These are phyloP conservation scores for Takakia lepidozioides DNA, from an alignment of 225 moss, liverwort and hornwort species.

Conservation along the genomic window DNA sequence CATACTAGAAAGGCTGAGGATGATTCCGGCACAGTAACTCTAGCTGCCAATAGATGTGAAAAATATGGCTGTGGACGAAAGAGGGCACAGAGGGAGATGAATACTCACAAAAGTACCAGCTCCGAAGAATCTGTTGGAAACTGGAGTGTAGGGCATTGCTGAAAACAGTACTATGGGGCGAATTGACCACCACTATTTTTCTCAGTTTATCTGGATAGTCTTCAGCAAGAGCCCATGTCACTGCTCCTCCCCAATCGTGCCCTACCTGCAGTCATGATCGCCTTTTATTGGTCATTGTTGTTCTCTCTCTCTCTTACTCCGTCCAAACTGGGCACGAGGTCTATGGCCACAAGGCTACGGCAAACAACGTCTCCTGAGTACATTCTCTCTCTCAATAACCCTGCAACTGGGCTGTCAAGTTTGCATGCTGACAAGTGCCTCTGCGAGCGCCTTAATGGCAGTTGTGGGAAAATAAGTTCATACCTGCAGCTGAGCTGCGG, in stretches of 20 bases:
- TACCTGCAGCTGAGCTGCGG: no score
- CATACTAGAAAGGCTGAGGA: no score
- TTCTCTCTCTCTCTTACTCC: no score
- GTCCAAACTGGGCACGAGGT: no score
- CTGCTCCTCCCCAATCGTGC: slow-evolving; percentile 70
- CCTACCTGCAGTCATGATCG: slow-evolving; percentile 80
- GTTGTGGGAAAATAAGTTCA: no score
- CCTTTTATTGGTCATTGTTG: no score
- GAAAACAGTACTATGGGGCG: slow-evolving; percentile 32
- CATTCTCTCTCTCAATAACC: no score
- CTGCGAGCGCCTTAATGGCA: no score
- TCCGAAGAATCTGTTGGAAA: slow-evolving; percentile 35
- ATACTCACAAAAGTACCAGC: slow-evolving; percentile 61
- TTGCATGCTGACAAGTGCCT: no score
- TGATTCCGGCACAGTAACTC: slow-evolving; percentile 34
- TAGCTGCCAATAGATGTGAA: not conserved
- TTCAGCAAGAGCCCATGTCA: slow-evolving; percentile 70
- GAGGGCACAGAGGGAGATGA: not conserved
- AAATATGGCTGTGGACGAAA: not conserved
- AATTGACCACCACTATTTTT: slow-evolving; percentile 45
- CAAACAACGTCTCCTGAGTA: no score
- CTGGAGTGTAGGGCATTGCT: slow-evolving; percentile 20
- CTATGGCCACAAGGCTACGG: no score
- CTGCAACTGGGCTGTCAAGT: no score
- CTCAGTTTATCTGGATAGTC: slow-evolving; percentile 65